A percentile compares a stretch with the other conserved stretches of the same genome.
Conservation (phyloP, 176 grass and related monocot genomes). For the Ensete ventricosum region DNA sequence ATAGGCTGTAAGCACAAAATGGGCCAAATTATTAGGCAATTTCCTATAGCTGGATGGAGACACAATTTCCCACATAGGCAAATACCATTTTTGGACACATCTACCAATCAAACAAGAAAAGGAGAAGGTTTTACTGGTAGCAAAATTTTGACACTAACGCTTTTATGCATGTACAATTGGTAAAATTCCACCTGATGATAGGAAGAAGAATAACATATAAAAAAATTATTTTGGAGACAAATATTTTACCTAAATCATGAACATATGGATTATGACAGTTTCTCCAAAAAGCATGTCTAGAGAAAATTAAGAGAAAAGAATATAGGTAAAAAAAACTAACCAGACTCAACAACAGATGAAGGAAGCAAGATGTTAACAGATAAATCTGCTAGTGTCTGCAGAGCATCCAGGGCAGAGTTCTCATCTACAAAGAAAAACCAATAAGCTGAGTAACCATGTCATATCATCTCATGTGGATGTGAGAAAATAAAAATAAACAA, state of each 20-base stretch:
- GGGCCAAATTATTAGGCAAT: no score
- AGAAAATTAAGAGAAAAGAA: slow-evolving; percentile 5
- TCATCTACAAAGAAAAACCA: slow-evolving; percentile 48
- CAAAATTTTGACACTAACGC: background rate
- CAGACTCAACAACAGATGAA: slow-evolving; percentile 60
- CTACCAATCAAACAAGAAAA: background rate
- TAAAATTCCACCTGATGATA: no score
- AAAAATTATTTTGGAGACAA: background rate
- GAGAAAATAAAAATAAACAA: background rate
- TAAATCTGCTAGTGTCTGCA: slow-evolving; percentile 88
- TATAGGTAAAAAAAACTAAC: slow-evolving; percentile 36
- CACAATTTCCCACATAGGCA: no score
- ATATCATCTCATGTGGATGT: no score
- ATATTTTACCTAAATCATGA: background rate
- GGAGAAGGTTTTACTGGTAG: background rate
- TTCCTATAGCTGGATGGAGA: no score
- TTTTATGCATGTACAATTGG: background rate
- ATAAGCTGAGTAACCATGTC: background rate
- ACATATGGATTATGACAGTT: background rate
- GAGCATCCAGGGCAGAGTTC: slow-evolving; percentile 61
- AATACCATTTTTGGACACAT: background rate
- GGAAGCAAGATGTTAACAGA: slow-evolving; percentile 92
- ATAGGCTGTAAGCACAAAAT: no score
- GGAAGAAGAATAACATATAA: background rate
- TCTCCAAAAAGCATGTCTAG: background rate